Evolutionary conservation across 2,329 filamentous ascomycete genomes (phyloP).

Genomic region (Pseudodiploospora longispora): DNA sequence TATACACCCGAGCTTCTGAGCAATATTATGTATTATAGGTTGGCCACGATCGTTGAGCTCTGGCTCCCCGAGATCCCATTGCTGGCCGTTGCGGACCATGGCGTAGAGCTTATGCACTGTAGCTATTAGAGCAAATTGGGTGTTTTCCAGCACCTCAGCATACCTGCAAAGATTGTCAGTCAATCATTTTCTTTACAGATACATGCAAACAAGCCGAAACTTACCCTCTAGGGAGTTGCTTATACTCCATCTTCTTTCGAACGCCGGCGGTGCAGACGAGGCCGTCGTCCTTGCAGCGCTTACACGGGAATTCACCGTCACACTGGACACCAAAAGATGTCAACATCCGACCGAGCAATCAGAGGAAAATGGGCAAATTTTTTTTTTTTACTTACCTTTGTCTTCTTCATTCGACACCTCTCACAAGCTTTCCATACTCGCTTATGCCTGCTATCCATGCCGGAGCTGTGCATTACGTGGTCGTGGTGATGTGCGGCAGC

Average conservation of each 20-base stretch:
- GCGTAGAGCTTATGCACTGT: slow-evolving; percentile 58
- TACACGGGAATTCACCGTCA: slow-evolving; percentile 58
- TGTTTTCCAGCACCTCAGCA: slow-evolving; percentile 57
- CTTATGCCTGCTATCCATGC: slow-evolving; percentile 51
- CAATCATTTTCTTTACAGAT: background rate
- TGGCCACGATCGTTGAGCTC: slow-evolving; percentile 55
- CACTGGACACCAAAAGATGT: slow-evolving; percentile 33
- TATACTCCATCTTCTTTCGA: slow-evolving; percentile 61
- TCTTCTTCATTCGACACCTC: slow-evolving; percentile 62
- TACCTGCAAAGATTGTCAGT: slow-evolving; percentile 34
- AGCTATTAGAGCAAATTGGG: slow-evolving; percentile 55
- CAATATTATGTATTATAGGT: slow-evolving; percentile 58
- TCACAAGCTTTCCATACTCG: slow-evolving; percentile 61
- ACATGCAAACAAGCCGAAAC: slow-evolving; percentile 12
- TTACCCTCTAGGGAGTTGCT: slow-evolving; percentile 55
- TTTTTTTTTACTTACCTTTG: slow-evolving; percentile 41
- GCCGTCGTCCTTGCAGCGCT: slow-evolving; percentile 58
- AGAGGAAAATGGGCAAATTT: background rate
- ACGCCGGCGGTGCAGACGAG: slow-evolving; percentile 56
- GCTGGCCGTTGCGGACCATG: slow-evolving; percentile 51
- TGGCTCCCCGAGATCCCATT: slow-evolving; percentile 55
- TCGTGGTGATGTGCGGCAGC: slow-evolving; percentile 30
- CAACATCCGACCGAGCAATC: background rate
- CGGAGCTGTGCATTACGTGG: slow-evolving; percentile 22
- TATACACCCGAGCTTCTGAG: slow-evolving; percentile 55